phyloP scores from a whole-genome alignment of 108 stramenopile species.

The Cylindrotheca fusiformis region DNA sequence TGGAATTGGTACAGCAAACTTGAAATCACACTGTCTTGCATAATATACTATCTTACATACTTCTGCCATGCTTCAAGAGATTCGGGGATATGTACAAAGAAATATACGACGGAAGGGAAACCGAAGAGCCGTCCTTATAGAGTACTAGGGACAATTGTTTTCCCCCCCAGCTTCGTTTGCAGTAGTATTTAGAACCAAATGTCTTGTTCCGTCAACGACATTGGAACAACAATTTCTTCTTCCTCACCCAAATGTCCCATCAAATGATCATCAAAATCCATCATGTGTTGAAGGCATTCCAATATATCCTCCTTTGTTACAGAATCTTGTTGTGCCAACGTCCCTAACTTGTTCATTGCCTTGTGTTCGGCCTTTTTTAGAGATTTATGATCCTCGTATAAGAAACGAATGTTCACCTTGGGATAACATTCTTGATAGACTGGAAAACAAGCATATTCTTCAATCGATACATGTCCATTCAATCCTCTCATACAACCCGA shows the following conservation, averaged over 20 bases:
- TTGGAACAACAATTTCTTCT: constrained; percentile 6
- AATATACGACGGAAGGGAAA: too few species aligned
- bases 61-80: too few species aligned
- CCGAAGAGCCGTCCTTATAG: too few species aligned
- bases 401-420: constrained; percentile 1
- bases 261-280: constrained; percentile 5
- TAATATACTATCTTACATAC: too few species aligned
- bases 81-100: too few species aligned
- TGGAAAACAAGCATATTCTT: constrained; percentile 12
- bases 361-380: neutral
- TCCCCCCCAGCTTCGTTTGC: too few species aligned
- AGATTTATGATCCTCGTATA: constrained; percentile 3
- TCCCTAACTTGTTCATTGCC: neutral
- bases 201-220: constrained; percentile 7
- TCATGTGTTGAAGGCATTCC: neutral
- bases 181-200: too few species aligned
- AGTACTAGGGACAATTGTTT: too few species aligned
- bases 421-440: neutral
- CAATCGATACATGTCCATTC: constrained; percentile 5
- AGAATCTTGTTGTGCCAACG: neutral
- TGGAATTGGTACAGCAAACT: too few species aligned
- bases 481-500: constrained; percentile 4
- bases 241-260: constrained; percentile 10
- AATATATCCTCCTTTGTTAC: neutral
- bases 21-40: too few species aligned